Percentiles rank a stretch among this genome's conserved stretches.
phyloP scores from a whole-genome alignment of 2,329 filamentous ascomycete genomes.

The Fusarium oxysporum region DNA sequence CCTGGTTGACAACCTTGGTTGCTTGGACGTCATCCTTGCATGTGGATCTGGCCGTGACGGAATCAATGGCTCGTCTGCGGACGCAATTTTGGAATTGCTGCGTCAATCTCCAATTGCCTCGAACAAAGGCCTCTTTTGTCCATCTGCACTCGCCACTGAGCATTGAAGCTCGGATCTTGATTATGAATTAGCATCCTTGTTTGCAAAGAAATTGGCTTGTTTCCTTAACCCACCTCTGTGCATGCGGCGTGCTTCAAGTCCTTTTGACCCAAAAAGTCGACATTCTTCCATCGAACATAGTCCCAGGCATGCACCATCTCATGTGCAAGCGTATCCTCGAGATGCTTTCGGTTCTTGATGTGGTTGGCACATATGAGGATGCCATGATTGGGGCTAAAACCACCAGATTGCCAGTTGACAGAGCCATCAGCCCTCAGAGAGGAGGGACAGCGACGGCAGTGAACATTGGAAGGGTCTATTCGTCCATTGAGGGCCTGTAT shows the following conservation, averaged over 20 bases:
- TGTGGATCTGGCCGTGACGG: constrained; percentile 79
- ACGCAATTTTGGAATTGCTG: constrained; percentile 97
- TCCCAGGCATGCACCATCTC: constrained; percentile 99
- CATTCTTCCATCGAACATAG: constrained; percentile 83
- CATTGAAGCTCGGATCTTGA: constrained; percentile 88
- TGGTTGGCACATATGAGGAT: constrained; percentile 95
- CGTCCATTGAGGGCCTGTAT: constrained; percentile 82
- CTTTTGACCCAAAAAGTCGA: constrained; percentile 79
- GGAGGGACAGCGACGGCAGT: constrained; percentile 81
- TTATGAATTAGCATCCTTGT: constrained; percentile 3
- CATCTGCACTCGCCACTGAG: constrained; percentile 95
- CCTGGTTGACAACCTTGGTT: constrained; percentile 88
- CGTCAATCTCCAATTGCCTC: constrained; percentile 88
- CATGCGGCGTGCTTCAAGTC: constrained; percentile 91
- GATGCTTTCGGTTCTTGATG: constrained; percentile 79
- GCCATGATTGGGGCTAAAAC: constrained; percentile 87
- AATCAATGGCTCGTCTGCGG: constrained; percentile 80
- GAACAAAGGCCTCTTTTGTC: constrained; percentile 84
- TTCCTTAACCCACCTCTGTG: constrained; percentile 76
- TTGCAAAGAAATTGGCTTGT: background rate
- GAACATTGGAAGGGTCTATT: constrained; percentile 79
- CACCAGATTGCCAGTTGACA: constrained; percentile 76
- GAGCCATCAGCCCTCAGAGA: constrained; percentile 67
- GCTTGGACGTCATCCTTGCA: constrained; percentile 91
- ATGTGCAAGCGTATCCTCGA: constrained; percentile 95